Evolutionary conservation across 139 green algal species (phyloP).

Genomic region (Haematococcus sp.): DNA sequence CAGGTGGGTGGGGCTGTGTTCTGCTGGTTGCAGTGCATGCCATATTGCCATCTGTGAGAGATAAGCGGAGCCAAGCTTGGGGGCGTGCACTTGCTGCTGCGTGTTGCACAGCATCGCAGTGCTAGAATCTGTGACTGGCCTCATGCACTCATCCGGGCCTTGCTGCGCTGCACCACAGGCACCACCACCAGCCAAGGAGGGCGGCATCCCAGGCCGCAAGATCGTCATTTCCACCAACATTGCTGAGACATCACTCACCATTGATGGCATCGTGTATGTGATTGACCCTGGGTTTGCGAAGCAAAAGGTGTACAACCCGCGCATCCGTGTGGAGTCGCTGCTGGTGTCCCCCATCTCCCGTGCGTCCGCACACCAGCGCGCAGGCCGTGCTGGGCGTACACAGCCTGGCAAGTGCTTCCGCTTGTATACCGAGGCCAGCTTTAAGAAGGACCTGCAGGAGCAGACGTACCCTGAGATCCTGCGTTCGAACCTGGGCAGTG

Average conservation of each 20-base stretch:
- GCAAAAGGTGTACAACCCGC: conserved; percentile 99
- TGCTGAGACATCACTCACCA: conserved; percentile 98
- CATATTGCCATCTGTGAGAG: too few relatives aligned
- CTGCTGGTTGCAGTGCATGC: too few relatives aligned
- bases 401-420: conserved; percentile 98
- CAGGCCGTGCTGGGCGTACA: conserved; percentile 92
- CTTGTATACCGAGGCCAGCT: conserved; percentile 94
- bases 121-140: too few relatives aligned
- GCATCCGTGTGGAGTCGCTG: conserved; percentile 94
- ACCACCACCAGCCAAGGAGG: conserved; percentile 49
- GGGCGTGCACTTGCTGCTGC: too few relatives aligned
- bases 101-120: too few relatives aligned
- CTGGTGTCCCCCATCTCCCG: conserved; percentile 96
- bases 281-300: conserved; percentile 96
- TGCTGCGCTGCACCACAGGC: conserved; percentile 38
- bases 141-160: too few relatives aligned
- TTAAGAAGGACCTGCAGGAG: conserved; percentile 97
- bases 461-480: conserved; percentile 99
- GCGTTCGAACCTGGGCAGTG: conserved; percentile 93
- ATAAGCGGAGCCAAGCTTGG: too few relatives aligned
- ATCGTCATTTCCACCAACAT: conserved; percentile 99
- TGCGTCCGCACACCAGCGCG: conserved; percentile 93
- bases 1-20: too few relatives aligned
- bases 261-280: conserved; percentile 99
- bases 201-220: conserved; percentile 85